phyloP scores from a whole-genome alignment of 805 yeast species.

The Kregervanrija fluxuum region DNA sequence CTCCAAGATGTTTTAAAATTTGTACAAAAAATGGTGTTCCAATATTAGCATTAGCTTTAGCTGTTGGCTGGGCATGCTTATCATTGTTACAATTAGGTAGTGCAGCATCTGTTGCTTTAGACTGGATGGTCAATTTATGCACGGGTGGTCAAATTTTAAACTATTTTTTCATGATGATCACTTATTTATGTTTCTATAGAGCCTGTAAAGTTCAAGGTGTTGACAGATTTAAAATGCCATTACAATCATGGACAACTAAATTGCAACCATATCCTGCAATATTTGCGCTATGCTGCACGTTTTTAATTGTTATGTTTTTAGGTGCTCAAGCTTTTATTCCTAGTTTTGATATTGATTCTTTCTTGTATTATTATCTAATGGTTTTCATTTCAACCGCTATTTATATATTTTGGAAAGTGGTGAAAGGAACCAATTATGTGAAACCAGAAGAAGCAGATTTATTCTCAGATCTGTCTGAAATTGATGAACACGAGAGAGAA shows the following conservation, averaged over 20 bases:
- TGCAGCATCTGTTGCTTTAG: conserved; percentile 19
- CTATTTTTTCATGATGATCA: conserved; percentile 27
- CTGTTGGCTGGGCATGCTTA: conserved; percentile 16
- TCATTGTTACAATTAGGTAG: conserved; percentile 28
- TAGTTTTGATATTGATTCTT: conserved; percentile 28
- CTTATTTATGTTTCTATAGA: conserved; percentile 53
- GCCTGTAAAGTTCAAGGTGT: conserved; percentile 51
- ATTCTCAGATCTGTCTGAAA: conserved; percentile 34
- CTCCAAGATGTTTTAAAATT: conserved; percentile 55
- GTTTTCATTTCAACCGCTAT: conserved; percentile 31
- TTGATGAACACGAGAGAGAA: conserved; percentile 39
- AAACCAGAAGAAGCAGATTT: conserved; percentile 39
- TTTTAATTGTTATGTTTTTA: conserved; percentile 28
- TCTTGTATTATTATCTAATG: conserved; percentile 36
- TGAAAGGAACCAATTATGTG: conserved; percentile 30
- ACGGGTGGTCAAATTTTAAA: conserved; percentile 21
- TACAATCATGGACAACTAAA: conserved; percentile 40
- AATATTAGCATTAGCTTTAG: conserved; percentile 30
- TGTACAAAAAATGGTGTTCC: conserved; percentile 55
- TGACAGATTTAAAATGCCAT: conserved; percentile 35
- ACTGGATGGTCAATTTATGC: conserved; percentile 21
- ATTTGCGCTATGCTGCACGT: conserved; percentile 22
- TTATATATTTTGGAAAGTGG: conserved; percentile 29
- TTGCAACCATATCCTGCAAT: conserved; percentile 27
- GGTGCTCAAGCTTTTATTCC: conserved; percentile 35